phyloP scores from a whole-genome alignment of 2,329 filamentous ascomycete genomes.

The Sphaerostilbella broomeana region DNA sequence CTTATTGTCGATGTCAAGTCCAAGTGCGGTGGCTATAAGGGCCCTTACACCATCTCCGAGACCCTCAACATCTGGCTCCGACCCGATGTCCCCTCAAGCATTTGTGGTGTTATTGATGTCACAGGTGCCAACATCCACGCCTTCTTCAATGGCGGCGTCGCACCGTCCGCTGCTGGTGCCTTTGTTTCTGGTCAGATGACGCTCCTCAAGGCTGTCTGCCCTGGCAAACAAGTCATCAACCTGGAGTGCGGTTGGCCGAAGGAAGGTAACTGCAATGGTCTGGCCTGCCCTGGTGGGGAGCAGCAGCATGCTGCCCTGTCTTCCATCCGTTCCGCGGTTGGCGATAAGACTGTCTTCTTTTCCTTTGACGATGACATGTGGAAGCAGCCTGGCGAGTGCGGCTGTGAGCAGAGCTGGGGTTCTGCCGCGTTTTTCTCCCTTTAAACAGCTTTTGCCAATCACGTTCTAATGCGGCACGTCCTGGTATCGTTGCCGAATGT shows the following conservation, averaged over 20 bases:
- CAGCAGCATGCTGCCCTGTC: constrained; percentile 69
- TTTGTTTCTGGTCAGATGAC: constrained; percentile 72
- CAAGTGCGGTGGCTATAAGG: constrained; percentile 66
- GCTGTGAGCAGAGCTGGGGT: constrained; percentile 78
- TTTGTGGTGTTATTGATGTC: constrained; percentile 72
- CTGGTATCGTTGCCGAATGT: too few species aligned
- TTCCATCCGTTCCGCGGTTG: constrained; percentile 59
- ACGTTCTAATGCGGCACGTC: neutral
- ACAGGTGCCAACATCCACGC: constrained; percentile 84
- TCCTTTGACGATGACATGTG: constrained; percentile 72
- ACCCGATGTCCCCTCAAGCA: constrained; percentile 44
- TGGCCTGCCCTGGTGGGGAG: constrained; percentile 56
- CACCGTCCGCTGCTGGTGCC: constrained; percentile 59
- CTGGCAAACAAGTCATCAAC: constrained; percentile 66
- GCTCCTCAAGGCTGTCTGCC: constrained; percentile 64
- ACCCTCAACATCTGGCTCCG: constrained; percentile 72
- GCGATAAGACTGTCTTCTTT: constrained; percentile 72
- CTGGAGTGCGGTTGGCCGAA: constrained; percentile 90
- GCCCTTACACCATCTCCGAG: constrained; percentile 78
- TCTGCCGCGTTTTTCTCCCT: constrained; percentile 26
- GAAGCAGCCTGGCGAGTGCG: constrained; percentile 65
- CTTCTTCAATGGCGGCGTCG: constrained; percentile 75
- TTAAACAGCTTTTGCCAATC: constrained; percentile 7
- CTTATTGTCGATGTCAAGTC: constrained; percentile 65
- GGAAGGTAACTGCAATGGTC: constrained; percentile 61